A percentile compares a stretch with the other conserved stretches of the same genome.
Evolutionary conservation across 2,329 filamentous ascomycete genomes (phyloP).

Genomic region (Erysiphe pulchra): DNA sequence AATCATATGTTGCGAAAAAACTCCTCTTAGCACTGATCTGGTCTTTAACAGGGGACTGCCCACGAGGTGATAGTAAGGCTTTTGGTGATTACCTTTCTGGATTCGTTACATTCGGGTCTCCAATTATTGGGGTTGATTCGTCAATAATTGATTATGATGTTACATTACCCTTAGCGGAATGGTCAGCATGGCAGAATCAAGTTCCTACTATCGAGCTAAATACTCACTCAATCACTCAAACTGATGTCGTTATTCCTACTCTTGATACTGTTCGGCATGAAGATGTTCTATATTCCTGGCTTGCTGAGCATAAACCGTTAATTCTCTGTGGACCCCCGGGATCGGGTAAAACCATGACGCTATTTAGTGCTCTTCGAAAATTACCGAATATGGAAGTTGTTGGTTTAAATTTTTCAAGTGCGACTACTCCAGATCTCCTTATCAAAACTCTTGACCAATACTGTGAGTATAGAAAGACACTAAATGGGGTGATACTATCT

Average conservation of each 20-base stretch:
- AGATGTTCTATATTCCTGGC: slow-evolving; percentile 97
- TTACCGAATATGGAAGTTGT: slow-evolving; percentile 98
- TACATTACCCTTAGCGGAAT: slow-evolving; percentile 61
- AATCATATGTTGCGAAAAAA: slow-evolving; percentile 80
- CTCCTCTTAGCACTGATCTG: slow-evolving; percentile 77
- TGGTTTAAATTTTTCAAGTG: slow-evolving; percentile 96
- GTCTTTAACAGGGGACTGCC: slow-evolving; percentile 90
- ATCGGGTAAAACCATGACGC: slow-evolving; percentile 98
- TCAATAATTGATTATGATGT: slow-evolving; percentile 95
- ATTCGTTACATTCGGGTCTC: slow-evolving; percentile 65
- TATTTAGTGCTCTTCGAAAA: slow-evolving; percentile 93
- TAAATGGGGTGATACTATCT: slow-evolving; percentile 86
- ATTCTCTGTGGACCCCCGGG: slow-evolving; percentile 90
- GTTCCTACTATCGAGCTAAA: slow-evolving; percentile 92
- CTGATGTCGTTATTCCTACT: slow-evolving; percentile 94
- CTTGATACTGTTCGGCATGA: slow-evolving; percentile 93
- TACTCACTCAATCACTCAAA: slow-evolving; percentile 92
- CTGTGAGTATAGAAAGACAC: slow-evolving; percentile 96
- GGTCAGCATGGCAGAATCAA: slow-evolving; percentile 82
- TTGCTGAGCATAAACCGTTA: slow-evolving; percentile 93
- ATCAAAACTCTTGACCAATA: slow-evolving; percentile 99
- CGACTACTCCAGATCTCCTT: slow-evolving; percentile 86
- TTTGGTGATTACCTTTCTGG: slow-evolving; percentile 71
- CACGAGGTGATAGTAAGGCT: slow-evolving; percentile 58
- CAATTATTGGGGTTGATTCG: slow-evolving; percentile 47